Conservation (phyloP, 768 basidiomycete genomes). For the Suillus bovinus region DNA sequence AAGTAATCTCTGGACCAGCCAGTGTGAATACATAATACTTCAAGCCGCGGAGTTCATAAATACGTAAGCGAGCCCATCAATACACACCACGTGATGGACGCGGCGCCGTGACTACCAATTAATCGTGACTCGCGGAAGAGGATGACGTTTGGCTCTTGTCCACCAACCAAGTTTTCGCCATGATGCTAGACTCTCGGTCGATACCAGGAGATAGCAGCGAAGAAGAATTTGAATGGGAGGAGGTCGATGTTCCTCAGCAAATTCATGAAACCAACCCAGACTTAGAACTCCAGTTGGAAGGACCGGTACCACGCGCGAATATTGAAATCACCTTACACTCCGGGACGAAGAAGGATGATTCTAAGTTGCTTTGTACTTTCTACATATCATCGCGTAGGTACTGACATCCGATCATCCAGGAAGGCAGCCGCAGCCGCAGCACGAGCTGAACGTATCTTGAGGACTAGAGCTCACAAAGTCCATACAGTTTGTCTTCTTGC, state of each 20-base stretch:
- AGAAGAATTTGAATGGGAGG: slow-evolving; percentile 82
- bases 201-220: slow-evolving; percentile 41
- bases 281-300: slow-evolving; percentile 26
- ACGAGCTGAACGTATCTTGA: slow-evolving; percentile 67
- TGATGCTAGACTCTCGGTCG: slow-evolving; percentile 18
- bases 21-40: not conserved
- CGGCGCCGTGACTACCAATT: slow-evolving; percentile 18
- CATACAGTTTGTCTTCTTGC: slow-evolving; percentile 83
- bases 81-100: slow-evolving; percentile 20
- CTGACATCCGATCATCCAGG: slow-evolving; percentile 40
- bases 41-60: slow-evolving; percentile 1
- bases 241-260: slow-evolving; percentile 55
- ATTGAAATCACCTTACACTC: slow-evolving; percentile 75
- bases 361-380: slow-evolving; percentile 42
- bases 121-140: slow-evolving; percentile 2
- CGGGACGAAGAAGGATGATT: slow-evolving; percentile 36
- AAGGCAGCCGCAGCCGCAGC: slow-evolving; percentile 42
- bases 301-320: slow-evolving; percentile 41
- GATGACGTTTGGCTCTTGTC: slow-evolving; percentile 1
- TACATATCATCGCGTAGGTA: not conserved
- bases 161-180: slow-evolving; percentile 9
- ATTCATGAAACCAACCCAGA: slow-evolving; percentile 16
- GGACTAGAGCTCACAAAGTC: slow-evolving; percentile 85
- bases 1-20: not conserved
- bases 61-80: slow-evolving; percentile 9